Evolutionary conservation across 2,329 filamentous ascomycete genomes (phyloP).

Genomic region (Trichoderma sp.): DNA sequence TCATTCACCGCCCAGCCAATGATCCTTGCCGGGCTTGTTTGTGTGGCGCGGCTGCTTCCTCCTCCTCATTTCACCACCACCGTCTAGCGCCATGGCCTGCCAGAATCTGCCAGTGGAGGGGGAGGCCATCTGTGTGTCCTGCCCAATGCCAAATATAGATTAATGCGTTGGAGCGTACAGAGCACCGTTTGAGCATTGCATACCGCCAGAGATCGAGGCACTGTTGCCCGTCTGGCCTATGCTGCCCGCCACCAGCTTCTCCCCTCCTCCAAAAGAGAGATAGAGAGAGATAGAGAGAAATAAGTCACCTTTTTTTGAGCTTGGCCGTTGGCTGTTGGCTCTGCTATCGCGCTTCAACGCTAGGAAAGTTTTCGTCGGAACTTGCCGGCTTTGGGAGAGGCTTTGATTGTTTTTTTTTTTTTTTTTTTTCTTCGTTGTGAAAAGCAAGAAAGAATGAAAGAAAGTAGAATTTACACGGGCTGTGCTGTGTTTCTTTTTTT

Average conservation of each 20-base stretch:
- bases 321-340: conserved; percentile 16
- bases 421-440: background rate
- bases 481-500: background rate
- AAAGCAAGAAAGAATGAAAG: background rate
- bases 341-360: background rate
- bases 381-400: conserved; percentile 16
- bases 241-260: background rate
- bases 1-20: background rate
- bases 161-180: background rate
- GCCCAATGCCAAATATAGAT: background rate
- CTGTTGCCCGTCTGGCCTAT: background rate
- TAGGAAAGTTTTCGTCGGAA: conserved; percentile 20
- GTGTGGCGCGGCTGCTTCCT: background rate
- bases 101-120: background rate
- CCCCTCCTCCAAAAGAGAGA: background rate
- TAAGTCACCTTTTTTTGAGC: background rate
- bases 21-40: background rate
- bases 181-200: background rate
- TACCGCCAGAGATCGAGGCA: background rate
- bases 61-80: background rate
- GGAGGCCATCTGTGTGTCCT: background rate
- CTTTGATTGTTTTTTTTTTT: background rate
- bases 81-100: background rate
- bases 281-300: background rate
- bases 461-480: background rate